Evolutionary conservation across 2,329 filamentous ascomycete species (phyloP).

Genomic region (Sporothrix inflata): DNA sequence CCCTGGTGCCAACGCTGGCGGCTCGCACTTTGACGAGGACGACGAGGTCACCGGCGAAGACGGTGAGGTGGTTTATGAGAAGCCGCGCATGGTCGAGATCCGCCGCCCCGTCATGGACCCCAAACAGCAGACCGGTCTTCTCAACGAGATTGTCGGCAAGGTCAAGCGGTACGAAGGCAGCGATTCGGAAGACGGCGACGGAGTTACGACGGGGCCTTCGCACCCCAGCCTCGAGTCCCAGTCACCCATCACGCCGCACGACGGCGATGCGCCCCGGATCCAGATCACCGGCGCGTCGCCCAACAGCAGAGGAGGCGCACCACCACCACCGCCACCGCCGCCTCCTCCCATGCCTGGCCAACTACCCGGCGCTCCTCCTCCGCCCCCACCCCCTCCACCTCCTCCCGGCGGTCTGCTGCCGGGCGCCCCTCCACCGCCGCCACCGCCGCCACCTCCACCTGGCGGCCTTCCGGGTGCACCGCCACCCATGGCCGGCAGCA

Average conservation of each 20-base stretch:
- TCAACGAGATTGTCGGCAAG: constrained; percentile 73
- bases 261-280: constrained; percentile 63
- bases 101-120: constrained; percentile 68
- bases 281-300: constrained; percentile 52
- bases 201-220: constrained; percentile 72
- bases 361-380: constrained; percentile 38
- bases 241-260: constrained; percentile 67
- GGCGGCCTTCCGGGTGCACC: constrained; percentile 45
- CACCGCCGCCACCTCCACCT: constrained; percentile 37
- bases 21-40: constrained; percentile 35
- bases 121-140: constrained; percentile 68
- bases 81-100: constrained; percentile 77
- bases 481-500: neutral
- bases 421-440: constrained; percentile 49
- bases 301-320: constrained; percentile 34
- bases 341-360: constrained; percentile 48
- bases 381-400: constrained; percentile 46
- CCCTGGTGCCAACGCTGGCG: neutral
- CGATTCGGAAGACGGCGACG: constrained; percentile 69
- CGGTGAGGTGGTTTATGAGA: constrained; percentile 69
- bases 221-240: constrained; percentile 75
- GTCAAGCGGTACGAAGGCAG: constrained; percentile 73
- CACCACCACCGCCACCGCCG: constrained; percentile 56
- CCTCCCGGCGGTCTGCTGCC: constrained; percentile 52
- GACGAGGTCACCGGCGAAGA: constrained; percentile 25